Base-by-base conservation (phyloP, 2,329 filamentous ascomycete species). In the Claviceps sp. region DNA sequence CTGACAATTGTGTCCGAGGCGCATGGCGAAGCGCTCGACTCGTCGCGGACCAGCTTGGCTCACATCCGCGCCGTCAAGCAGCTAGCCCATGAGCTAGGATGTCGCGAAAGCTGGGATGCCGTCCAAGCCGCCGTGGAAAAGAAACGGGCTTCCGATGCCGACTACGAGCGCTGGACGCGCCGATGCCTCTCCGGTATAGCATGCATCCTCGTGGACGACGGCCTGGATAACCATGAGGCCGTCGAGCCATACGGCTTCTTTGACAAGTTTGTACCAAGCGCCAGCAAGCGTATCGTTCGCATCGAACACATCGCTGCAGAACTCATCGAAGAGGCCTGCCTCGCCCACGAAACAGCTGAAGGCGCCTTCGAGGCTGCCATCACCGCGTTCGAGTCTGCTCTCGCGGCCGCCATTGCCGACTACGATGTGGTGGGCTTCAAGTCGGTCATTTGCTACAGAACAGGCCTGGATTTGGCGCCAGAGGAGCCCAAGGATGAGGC, bases 401-500 rank as follows among this genome's bases (percentile, higher is more conserved):
- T 93, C 38, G 62, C 68, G 11, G 65, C 72, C 1, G 75, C 79
- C 2, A 72, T 89, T 26, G 69, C 72, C 0, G 82, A 93, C 44
- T 69, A 77, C 0, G 75, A 82, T 18, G 82, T 94, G 2, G 86
- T 80, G 1, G 88, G 78, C 2, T 94, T 94, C 75, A 93, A 94
- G 65, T 87, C 82, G 1, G 81, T 90, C 48, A 79, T 94, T 52
- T 91, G 87, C 67, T 93, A 93, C 63, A 77, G 87, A 14, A 87
- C 82, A 0, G 88, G 88, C 0, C 71, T 90, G 5, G 77, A 78
- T 41, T 72, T 91, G 16, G 68, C 76, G 0, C 56, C 57, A 8
- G 56, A 60, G n/a, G 62, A 73, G 7, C 68, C 75, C 50, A 63
- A 72, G 1, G 69, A 72, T 1, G 70, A 60, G 0, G 67, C 69